Conservation (phyloP, 371 early-diverging fungal genomes). For the Mortierella sp. region DNA sequence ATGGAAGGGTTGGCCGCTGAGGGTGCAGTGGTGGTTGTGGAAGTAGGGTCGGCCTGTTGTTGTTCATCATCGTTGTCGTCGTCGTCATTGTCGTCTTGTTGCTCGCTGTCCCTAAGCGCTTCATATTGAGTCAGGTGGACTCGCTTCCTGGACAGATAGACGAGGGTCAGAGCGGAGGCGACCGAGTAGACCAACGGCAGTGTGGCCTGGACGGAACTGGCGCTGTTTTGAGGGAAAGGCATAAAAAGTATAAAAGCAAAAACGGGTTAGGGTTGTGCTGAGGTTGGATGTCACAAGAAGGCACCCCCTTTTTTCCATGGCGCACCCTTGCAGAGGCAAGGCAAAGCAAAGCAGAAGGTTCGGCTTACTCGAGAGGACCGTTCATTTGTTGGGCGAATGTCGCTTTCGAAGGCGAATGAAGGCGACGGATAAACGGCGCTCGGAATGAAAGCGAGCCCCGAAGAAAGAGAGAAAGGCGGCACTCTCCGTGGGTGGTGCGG, state of each 20-base stretch:
- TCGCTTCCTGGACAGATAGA: constrained; percentile 18
- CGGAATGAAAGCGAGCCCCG: neutral
- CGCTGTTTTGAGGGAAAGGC: neutral
- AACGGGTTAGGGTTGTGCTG: neutral
- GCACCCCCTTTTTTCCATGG: neutral
- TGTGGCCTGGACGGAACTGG: constrained; percentile 9
- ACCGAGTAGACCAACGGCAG: constrained; percentile 19
- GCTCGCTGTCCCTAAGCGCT: neutral
- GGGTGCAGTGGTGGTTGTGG: neutral
- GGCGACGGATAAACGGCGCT: neutral
- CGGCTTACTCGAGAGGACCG: neutral
- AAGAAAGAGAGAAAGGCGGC: neutral
- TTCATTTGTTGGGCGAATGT: neutral
- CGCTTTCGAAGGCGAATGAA: neutral
- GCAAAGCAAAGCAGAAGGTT: neutral
- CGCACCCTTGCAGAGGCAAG: neutral
- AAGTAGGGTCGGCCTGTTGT: neutral
- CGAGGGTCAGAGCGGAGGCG: constrained; percentile 15
- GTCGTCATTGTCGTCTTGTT: constrained; percentile 15
- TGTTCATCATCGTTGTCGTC: constrained; percentile 4
- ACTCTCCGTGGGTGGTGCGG: neutral
- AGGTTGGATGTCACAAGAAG: neutral
- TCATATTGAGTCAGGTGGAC: constrained; percentile 31
- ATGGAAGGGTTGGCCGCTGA: constrained; percentile 10
- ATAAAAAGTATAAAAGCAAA: neutral